Conservation (phyloP, 805 yeast species). For the Myxozyma melibiosi region DNA sequence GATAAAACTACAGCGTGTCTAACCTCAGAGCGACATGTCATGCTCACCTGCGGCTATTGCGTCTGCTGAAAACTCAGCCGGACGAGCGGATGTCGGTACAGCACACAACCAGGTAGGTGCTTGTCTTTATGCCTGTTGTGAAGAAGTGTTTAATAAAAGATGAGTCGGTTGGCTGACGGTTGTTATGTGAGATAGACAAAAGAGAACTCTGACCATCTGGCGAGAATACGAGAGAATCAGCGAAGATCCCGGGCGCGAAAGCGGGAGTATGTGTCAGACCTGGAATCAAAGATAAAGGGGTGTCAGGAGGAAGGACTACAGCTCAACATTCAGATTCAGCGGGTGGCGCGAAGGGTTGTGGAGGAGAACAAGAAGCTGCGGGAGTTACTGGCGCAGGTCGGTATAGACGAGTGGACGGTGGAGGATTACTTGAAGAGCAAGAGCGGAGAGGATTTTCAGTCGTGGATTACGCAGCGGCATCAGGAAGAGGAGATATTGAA, state of each 20-base stretch:
- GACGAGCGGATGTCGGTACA: no score
- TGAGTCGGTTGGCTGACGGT: no score
- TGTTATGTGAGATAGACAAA: no score
- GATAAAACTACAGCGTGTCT: no score
- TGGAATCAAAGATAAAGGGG: constrained; percentile 24
- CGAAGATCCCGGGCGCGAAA: constrained; percentile 31
- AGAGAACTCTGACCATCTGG: constrained; percentile 16
- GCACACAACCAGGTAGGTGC: no score
- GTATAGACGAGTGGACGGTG: constrained; percentile 19
- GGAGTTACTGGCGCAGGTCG: constrained; percentile 18
- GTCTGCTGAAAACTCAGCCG: no score
- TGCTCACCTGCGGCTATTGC: no score
- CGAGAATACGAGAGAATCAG: constrained; percentile 30
- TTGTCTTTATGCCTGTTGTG: no score
- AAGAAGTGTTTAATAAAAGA: no score
- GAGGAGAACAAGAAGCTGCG: constrained; percentile 26
- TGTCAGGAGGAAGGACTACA: constrained; percentile 30
- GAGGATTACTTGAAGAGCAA: constrained; percentile 19
- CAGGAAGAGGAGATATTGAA: constrained; percentile 20
- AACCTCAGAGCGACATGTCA: no score
- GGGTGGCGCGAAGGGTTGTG: constrained; percentile 30
- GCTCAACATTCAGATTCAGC: constrained; percentile 28
- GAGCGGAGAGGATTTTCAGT: constrained; percentile 6
- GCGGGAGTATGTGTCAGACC: constrained; percentile 28
- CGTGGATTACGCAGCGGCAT: constrained; percentile 6